Percentiles rank a stretch among this genome's conserved stretches.
phyloP scores from a whole-genome alignment of 208 protist genomes.

The Leishmania turanica region DNA sequence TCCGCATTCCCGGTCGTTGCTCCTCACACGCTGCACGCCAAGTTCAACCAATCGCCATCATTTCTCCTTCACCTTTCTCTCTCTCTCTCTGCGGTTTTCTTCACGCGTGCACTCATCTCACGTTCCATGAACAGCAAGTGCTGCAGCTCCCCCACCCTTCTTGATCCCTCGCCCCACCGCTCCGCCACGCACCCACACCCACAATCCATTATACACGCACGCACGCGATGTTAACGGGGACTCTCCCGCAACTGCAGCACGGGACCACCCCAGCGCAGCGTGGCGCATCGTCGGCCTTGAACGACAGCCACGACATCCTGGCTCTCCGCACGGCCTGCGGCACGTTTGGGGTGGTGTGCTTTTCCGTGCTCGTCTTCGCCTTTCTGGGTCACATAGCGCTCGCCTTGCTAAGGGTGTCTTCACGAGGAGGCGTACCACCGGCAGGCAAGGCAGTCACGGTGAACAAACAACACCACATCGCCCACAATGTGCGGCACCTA shows the following conservation, averaged over 20 bases:
- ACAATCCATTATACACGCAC: background rate
- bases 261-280: background rate
- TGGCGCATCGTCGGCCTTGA: conserved; percentile 4
- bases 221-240: conserved; percentile 1
- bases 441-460: background rate
- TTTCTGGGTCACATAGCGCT: conserved; percentile 23
- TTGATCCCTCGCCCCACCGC: background rate
- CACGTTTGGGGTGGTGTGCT: conserved; percentile 27
- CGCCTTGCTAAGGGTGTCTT: conserved; percentile 5
- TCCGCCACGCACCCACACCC: background rate
- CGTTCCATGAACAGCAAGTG: background rate
- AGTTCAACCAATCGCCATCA: background rate
- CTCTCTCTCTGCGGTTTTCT: background rate
- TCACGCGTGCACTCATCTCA: background rate
- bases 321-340: conserved; percentile 30
- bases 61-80: background rate
- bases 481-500: conserved; percentile 73
- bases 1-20: background rate
- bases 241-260: background rate
- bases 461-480: background rate
- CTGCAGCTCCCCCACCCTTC: background rate
- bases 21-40: background rate
- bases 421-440: background rate
- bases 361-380: conserved; percentile 27
- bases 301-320: conserved; percentile 17